Base-by-base conservation (phyloP, 129 eudicot species). In the Lactuca saligna region DNA sequence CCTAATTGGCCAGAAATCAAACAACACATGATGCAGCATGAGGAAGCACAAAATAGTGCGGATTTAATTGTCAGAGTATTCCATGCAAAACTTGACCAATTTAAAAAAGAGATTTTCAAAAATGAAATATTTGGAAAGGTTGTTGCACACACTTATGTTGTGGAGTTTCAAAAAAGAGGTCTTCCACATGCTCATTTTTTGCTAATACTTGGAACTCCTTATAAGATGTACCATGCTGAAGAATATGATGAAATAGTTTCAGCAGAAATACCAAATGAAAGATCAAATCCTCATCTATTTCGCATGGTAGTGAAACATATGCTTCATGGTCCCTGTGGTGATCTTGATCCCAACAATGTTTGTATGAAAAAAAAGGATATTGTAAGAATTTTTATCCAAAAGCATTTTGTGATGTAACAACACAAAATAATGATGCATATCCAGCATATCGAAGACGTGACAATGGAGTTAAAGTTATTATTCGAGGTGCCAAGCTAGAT, bases 111-210 rank as follows among this genome's bases (percentile, higher is more conserved):
- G 20, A 20, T 20, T 20, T 20, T 20, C 20, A 20, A 20, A 20
- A 20, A 20, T 20, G 20, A 20, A 20, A 20, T 20, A 20, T 20
- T 20, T 20, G 20, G 20, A 20, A 20, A 37, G 12, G 70, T 76
- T 34, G 35, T 6, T 0, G 75, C 75, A 4, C 49, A 50, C 6
- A 17, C 51, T 0, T 75, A 66, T 25, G 61, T 46, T 7, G 11
- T 75, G 0, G 80, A 75, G 13, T 74, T 42, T 17, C 74, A 75
- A 51, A 73, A 73, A 49, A 17, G 65, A 41, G 65, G 77, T 0
- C 35, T 20, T 20, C 20, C 20, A 20, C 20, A 20, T 20, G 20
- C 20, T 20, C 20, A 20, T 20, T 1, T 20, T 72, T 14, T 62
- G 6, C 15, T 73, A 10, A 49, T 73, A 2, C 8, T 60, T 8